Evolutionary conservation across 2,329 filamentous ascomycete species (phyloP), one percentile per base, ranked within the genome.

Genomic region (Stemphylium vesicarium): DNA sequence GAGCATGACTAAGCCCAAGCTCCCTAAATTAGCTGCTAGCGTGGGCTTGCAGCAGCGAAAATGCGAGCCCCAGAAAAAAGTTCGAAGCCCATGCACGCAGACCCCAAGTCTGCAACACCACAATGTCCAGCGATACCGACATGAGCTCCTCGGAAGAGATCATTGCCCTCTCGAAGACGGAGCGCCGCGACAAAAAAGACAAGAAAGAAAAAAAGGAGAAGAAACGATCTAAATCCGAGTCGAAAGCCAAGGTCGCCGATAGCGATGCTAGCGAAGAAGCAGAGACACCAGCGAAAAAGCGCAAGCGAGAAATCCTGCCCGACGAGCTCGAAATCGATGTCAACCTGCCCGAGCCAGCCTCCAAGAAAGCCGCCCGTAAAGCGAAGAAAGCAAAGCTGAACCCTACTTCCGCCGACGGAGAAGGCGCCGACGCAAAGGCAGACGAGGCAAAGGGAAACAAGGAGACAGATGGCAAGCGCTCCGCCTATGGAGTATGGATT

Each of bases 401-500:
- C 15, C 69, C 73, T 33, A 59, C 63, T 16, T 50, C 70, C 7
- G 50, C 64, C 49, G 51, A 50, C 33, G 53, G 44, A 18, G 53
- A 53, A 13, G 54, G 50, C 15, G 39, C 60, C 22, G 57, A 53
- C 39, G 39, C 50, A 31, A 56, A 60, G 20, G 38, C 49, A 12
- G 64, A 70, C 47, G 70, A 75, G 10, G 68, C 79, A 57, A 65
- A 68, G 55, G 59, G 60, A 22, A 57, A 61, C 29, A 69, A 75
- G 39, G 68, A 70, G 11, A 75, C 78, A 50, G 65, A 67, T 11
- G 76, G 76, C 44, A 78, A 81, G 64, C 88, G 91, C 56, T 95
- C 92, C 9, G 87, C 90, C 15, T 87, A 92, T 75, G 91, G 92
- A 59, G 86, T 99, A 63, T 99, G 95, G 95, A 91, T 99, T 66